Evolutionary conservation across 495 filamentous ascomycete genomes (phyloP).

Genomic region (Hypoxylon perforatum): DNA sequence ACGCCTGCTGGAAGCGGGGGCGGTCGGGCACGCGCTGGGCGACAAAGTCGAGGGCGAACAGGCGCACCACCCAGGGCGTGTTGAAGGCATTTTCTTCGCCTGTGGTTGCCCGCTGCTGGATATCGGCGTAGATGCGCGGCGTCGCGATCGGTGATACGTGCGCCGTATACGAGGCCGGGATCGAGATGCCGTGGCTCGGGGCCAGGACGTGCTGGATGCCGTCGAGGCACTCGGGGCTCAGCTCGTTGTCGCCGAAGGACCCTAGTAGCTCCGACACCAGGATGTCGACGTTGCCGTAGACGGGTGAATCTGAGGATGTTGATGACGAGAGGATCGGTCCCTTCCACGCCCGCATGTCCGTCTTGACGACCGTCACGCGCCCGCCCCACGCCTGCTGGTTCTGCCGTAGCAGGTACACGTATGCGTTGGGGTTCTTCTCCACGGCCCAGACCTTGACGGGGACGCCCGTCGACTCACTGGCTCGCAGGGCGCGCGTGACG

Average conservation of each 20-base stretch:
- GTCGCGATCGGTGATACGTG: constrained; percentile 91
- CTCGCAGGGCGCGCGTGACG: constrained; percentile 83
- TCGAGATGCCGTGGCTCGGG: constrained; percentile 82
- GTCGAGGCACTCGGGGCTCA: constrained; percentile 90
- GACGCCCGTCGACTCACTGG: constrained; percentile 79
- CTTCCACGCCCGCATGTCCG: constrained; percentile 97
- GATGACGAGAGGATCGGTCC: constrained; percentile 67
- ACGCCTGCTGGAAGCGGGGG: constrained; percentile 71
- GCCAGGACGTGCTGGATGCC: constrained; percentile 88
- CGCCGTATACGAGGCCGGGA: constrained; percentile 90
- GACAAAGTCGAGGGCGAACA: constrained; percentile 88
- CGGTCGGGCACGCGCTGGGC: constrained; percentile 63
- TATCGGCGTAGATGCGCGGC: constrained; percentile 84
- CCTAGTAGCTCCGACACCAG: constrained; percentile 93
- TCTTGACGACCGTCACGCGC: constrained; percentile 85
- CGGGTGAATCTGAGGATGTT: constrained; percentile 26
- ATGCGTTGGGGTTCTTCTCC: constrained; percentile 98
- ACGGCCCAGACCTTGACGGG: constrained; percentile 87
- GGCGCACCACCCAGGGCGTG: constrained; percentile 91
- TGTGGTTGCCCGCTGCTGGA: constrained; percentile 63
- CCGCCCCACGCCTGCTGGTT: constrained; percentile 82
- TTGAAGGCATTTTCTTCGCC: constrained; percentile 75
- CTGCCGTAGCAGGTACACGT: constrained; percentile 86
- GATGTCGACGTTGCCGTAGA: constrained; percentile 82
- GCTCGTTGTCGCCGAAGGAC: constrained; percentile 91